Evolutionary conservation across 2,329 filamentous ascomycete genomes (phyloP).

Genomic region (Venturiaceae sp.): DNA sequence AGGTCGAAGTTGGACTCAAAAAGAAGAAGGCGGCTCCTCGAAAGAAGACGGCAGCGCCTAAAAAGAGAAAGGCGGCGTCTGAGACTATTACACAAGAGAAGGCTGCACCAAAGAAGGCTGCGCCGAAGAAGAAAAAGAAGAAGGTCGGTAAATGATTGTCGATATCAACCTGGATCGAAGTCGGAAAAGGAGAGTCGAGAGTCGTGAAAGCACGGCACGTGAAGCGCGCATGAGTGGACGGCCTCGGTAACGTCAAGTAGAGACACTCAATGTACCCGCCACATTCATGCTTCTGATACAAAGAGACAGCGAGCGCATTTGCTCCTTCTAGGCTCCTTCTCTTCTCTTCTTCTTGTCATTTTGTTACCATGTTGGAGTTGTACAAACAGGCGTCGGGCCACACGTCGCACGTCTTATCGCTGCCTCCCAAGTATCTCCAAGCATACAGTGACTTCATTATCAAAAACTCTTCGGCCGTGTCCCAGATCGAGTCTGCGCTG

Average conservation of each 20-base stretch:
- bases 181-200: too few relatives aligned
- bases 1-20: background rate
- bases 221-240: background rate
- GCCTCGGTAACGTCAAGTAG: background rate
- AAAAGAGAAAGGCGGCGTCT: background rate
- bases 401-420: slow-evolving; percentile 37
- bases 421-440: slow-evolving; percentile 56
- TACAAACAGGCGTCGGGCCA: slow-evolving; percentile 1
- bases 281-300: background rate
- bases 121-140: background rate
- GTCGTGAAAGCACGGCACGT: too few relatives aligned
- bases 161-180: background rate
- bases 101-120: background rate
- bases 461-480: slow-evolving; percentile 87
- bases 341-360: background rate
- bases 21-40: background rate
- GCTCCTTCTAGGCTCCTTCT: background rate
- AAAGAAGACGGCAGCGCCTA: background rate
- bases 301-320: background rate
- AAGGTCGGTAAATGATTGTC: background rate
- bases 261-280: background rate
- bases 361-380: slow-evolving; percentile 1
- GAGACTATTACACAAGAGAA: too few relatives aligned
- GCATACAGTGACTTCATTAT: slow-evolving; percentile 86
- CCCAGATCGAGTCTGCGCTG: slow-evolving; percentile 88